Base-by-base conservation (phyloP, 352 stramenopile genomes). In the Pythium aphanidermatum region DNA sequence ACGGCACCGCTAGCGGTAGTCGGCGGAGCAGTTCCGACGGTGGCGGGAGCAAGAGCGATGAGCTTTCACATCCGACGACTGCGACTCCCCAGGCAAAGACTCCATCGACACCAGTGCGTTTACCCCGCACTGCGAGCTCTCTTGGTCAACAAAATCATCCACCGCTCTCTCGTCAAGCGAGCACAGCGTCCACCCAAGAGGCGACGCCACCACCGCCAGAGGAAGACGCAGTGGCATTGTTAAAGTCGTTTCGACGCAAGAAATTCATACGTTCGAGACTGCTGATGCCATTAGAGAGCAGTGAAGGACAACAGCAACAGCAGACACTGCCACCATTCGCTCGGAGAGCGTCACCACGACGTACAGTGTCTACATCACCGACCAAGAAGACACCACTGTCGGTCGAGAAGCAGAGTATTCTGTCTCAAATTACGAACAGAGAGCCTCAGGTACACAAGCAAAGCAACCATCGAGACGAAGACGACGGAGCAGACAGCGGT, bases 161-260 rank as follows among this genome's bases (percentile, higher is more conserved):
- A 11, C 13, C 32, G 9, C 4, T 45, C 1, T 27, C 20, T 8
- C 43, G 21, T 19, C 43, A 37, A 14, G 29, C 43, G 12, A 50
- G 31, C 21, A 29, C 33, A 8, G 16, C 20, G 34, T n/a, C 36
- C n/a, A n/a, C n/a, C n/a, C n/a, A n/a, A n/a, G n/a, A n/a, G n/a
- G n/a, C n/a, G n/a, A n/a, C n/a, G n/a, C n/a, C n/a, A n/a, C n/a
- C n/a, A 23, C 16, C 33, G 16, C 46, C 48, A 6, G 51, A 48
- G n/a, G 35, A 61, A 2, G 53, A 61, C 16, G 45, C 46, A 6
- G 30, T 41, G 34, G 39, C 46, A 26, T 16, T 61, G 32, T 35
- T 61, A 38, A 55, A 80, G 67, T 70, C 50, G 19, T 73, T 80
- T 40, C 62, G 67, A 12, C 58, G 68, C 30, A 86, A 86, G 36